A percentile compares a stretch with the other conserved stretches of the same genome.
Evolutionary conservation across 176 grass and related monocot genomes (phyloP).

Genomic region (Juncus effusus): DNA sequence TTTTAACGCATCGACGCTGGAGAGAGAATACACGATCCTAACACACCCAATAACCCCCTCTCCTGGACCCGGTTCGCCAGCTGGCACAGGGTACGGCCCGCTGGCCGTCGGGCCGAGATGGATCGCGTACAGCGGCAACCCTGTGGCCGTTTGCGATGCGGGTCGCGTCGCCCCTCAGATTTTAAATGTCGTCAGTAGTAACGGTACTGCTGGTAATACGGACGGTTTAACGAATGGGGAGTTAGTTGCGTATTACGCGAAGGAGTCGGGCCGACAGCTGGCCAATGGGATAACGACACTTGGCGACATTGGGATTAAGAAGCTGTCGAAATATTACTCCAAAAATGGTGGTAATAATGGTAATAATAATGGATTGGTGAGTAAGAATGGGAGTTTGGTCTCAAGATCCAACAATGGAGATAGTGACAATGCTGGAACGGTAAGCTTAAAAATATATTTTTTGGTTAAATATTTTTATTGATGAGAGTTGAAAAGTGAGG

Average conservation of each 20-base stretch:
- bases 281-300: slow-evolving; percentile 81
- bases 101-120: slow-evolving; percentile 82
- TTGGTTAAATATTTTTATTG: slow-evolving; percentile 5
- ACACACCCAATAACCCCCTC: slow-evolving; percentile 43
- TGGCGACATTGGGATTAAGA: slow-evolving; percentile 80
- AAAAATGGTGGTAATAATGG: slow-evolving; percentile 32
- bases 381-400: slow-evolving; percentile 44
- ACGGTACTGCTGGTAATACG: slow-evolving; percentile 22
- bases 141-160: slow-evolving; percentile 50
- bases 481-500: background rate
- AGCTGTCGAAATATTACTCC: slow-evolving; percentile 66
- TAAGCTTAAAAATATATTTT: slow-evolving; percentile 33
- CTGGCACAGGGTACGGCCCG: slow-evolving; percentile 58
- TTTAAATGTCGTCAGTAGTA: slow-evolving; percentile 38
- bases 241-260: slow-evolving; percentile 79
- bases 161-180: slow-evolving; percentile 66
- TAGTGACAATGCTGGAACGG: slow-evolving; percentile 67
- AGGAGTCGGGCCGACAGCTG: slow-evolving; percentile 87
- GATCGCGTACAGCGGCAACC: slow-evolving; percentile 81
- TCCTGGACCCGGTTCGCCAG: slow-evolving; percentile 34
- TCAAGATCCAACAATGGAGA: slow-evolving; percentile 42
- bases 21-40: slow-evolving; percentile 67
- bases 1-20: slow-evolving; percentile 72
- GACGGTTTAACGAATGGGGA: slow-evolving; percentile 46
- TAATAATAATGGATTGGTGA: slow-evolving; percentile 27